Evolutionary conservation across 2,329 filamentous ascomycete genomes (phyloP), one percentile per base, ranked within the genome.

Genomic region (Cercospora sojina): DNA sequence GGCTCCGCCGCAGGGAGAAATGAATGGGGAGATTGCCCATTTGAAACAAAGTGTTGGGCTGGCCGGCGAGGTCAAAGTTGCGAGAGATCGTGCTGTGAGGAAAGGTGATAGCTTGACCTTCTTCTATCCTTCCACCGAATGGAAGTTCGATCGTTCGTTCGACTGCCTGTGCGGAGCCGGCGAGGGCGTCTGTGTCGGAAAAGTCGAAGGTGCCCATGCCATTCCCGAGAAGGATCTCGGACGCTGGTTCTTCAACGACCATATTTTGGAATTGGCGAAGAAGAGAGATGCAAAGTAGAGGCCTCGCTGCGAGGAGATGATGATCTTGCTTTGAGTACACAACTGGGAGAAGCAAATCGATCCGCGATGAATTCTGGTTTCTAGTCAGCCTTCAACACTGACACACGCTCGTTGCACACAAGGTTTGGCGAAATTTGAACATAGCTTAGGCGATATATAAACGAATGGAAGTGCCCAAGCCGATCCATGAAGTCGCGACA

Each of bases 101-200:
- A 71, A 65, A 3, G 81, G 80, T 1, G 81, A 83, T 60, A 71
- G 75, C 6, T 72, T 83, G 60, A 83, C 80, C 8, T 83, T 83
- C 74, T 83, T 83, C 74, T 83, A 83, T 65, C 81, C 81, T 4
- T 82, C 80, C 60, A 81, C 80, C 2, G 82, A 83, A 73, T 83
- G 81, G 81, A 76, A 80, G n/a, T 82, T 83, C 76, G 80, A 80
- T 63, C 80, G 82, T 67, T 69, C 79, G 2, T 83, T 83, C 67
- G 72, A 80, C 41, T 83, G 82, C 68, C 75, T 74, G 41, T 83
- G 81, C 67, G 79, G 78, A 2, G 77, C 78, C 13, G 70, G 71
- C 3, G 74, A 75, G 16, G 69, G 66, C 3, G 69, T 72, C 3
- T 83, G 81, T 67, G 74, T 76, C 41, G 79, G 79, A 0, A 73